A percentile compares a stretch with the other conserved stretches of the same genome.
These are phyloP conservation scores for Ophiocordyceps australis DNA, from an alignment of 2,329 filamentous ascomycete genomes.

Conservation along the genomic window DNA sequence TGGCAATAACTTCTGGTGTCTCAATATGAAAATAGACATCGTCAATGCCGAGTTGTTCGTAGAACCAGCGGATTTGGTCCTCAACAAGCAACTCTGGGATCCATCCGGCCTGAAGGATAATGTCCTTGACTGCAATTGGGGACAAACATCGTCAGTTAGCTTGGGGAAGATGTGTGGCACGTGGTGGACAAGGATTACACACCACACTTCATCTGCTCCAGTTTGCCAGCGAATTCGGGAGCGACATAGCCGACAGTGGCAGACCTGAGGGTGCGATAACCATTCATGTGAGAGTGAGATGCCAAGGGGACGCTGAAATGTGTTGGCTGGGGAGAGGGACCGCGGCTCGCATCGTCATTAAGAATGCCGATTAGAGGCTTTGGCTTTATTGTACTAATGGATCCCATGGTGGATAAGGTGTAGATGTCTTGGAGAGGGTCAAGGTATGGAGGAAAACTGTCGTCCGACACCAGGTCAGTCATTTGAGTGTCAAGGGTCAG, in stretches of 20 bases:
- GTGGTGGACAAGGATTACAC: slow-evolving; percentile 12
- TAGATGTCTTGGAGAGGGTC: slow-evolving; percentile 16
- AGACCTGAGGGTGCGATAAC: slow-evolving; percentile 63
- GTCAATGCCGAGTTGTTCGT: slow-evolving; percentile 91
- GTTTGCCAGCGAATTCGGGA: slow-evolving; percentile 83
- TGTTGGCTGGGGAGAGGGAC: slow-evolving; percentile 75
- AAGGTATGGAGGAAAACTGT: slow-evolving; percentile 26
- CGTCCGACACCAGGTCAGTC: slow-evolving; percentile 18
- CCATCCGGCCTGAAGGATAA: slow-evolving; percentile 65
- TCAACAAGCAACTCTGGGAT: slow-evolving; percentile 72
- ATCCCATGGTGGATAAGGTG: slow-evolving; percentile 11
- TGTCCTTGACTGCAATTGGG: slow-evolving; percentile 60
- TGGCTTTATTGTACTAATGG: slow-evolving; percentile 12
- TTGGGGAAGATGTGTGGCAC: background rate
- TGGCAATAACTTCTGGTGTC: slow-evolving; percentile 69
- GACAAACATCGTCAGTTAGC: too few species aligned
- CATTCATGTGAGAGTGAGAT: slow-evolving; percentile 33
- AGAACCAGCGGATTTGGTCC: slow-evolving; percentile 87
- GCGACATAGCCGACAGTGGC: slow-evolving; percentile 89
- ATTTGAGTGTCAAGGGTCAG: slow-evolving; percentile 17
- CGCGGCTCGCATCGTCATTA: slow-evolving; percentile 28
- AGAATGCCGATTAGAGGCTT: slow-evolving; percentile 23
- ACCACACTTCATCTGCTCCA: slow-evolving; percentile 75
- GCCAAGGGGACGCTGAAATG: slow-evolving; percentile 56
- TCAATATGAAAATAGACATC: slow-evolving; percentile 97